Base-by-base conservation (phyloP, 2,329 filamentous ascomycete genomes). In the Aspergillus pseudoviridinutans region DNA sequence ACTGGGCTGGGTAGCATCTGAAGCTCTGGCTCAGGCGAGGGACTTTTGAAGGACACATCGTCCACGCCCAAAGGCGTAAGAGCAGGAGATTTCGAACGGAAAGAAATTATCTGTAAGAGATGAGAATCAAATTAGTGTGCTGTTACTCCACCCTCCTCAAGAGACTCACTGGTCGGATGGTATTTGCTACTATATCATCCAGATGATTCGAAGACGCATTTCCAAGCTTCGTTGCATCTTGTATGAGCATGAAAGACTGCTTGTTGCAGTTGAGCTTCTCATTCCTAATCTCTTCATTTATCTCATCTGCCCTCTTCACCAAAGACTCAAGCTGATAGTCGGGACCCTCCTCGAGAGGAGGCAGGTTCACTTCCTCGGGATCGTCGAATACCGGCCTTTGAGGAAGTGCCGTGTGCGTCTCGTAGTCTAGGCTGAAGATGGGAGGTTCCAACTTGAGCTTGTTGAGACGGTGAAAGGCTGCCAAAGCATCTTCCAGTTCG, bases 391-490 rank as follows among this genome's bases (percentile, higher is more conserved):
- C 22, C 24, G 46, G 68, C 0, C 17, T 47, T 17, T 62, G 58
- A 2, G 78, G 74, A 74, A 78, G 82, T 0, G 65, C 60, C 1
- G 80, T 59, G 0, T 75, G 71, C 59, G 80, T 76, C 53, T 79
- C 80, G 2, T 75, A 68, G 28, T 80, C 74, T 3, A 70, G 73
- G 3, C n/a, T 54, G 6, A 84, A 68, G 0, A 83, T 52, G 2
- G 82, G 81, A 38, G 76, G 56, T 53, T 83, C 79, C 9, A 78
- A 57, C 59, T 78, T 82, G 41, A 78, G 53, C 17, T 65, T 50
- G 32, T 60, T 54, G 51, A 66, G 65, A 20, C 47, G 63, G 55
- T 55, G 55, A 60, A 55, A 66, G 47, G 62, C 56, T 24, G 61
- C 61, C 12, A 71, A 60, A 27, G 66, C 44, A 1, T 63, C 47